Evolutionary conservation across 2,329 filamentous ascomycete genomes (phyloP).

Genomic region (Talaromyces amestolkiae): DNA sequence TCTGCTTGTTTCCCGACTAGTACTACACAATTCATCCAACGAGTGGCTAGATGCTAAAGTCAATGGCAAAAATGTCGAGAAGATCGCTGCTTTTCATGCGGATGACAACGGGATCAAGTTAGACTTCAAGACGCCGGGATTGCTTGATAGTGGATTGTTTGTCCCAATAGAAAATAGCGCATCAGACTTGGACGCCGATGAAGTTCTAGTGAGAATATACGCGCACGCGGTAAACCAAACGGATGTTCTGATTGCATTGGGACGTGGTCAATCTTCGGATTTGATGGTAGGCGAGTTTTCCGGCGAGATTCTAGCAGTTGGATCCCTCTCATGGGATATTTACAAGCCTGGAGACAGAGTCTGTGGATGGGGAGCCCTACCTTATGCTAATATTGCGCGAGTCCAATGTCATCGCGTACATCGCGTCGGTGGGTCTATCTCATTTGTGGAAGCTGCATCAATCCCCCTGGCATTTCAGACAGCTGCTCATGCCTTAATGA

Average conservation of each 20-base stretch:
- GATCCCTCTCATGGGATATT: not conserved
- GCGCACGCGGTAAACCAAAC: not conserved
- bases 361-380: not conserved
- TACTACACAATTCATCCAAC: not conserved
- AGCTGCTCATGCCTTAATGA: conserved; percentile 18
- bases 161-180: not conserved
- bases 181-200: not conserved
- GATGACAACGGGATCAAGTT: not conserved
- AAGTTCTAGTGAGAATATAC: not conserved
- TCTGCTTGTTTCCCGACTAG: not conserved
- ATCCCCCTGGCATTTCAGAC: conserved; percentile 42
- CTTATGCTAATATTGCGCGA: not conserved
- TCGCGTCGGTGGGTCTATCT: not conserved
- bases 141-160: not conserved
- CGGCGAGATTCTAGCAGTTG: not conserved
- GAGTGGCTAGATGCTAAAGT: not conserved
- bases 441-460: conserved; percentile 24
- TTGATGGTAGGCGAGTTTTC: not conserved
- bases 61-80: not conserved
- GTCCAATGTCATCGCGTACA: not conserved
- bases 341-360: not conserved
- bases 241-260: not conserved
- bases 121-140: not conserved
- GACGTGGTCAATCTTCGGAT: not conserved
- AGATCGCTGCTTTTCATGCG: not conserved